These are phyloP conservation scores for Ascochyta fabae DNA, from an alignment of 2,329 filamentous ascomycete genomes.

Conservation along the genomic window DNA sequence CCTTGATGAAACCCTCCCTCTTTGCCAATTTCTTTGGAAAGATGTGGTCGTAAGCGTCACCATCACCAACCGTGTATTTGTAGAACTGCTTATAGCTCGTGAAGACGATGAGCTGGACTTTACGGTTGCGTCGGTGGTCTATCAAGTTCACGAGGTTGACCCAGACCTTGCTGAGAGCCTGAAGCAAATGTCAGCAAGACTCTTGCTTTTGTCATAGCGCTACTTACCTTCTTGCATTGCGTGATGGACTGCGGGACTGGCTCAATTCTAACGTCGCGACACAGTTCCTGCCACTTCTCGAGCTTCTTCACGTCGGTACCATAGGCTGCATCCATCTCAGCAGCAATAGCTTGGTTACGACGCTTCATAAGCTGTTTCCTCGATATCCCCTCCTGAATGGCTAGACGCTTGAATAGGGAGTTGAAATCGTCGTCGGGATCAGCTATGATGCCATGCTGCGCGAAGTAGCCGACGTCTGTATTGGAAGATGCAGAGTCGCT, in stretches of 20 bases:
- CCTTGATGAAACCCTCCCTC: constrained; percentile 29
- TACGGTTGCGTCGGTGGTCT: constrained; percentile 28
- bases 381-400: constrained; percentile 20
- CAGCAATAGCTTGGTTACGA: constrained; percentile 10
- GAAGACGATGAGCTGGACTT: constrained; percentile 18
- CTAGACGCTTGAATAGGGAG: constrained; percentile 25
- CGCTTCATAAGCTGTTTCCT: constrained; percentile 7
- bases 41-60: constrained; percentile 3
- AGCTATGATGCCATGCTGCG: constrained; percentile 18
- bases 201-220: not conserved
- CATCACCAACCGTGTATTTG: constrained; percentile 15
- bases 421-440: constrained; percentile 13
- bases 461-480: constrained; percentile 3
- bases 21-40: constrained; percentile 33
- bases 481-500: constrained; percentile 4
- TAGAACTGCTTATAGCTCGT: constrained; percentile 19
- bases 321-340: constrained; percentile 21
- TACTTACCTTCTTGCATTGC: constrained; percentile 33
- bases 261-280: constrained; percentile 21
- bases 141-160: constrained; percentile 36
- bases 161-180: constrained; percentile 26
- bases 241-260: constrained; percentile 25
- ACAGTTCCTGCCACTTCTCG: constrained; percentile 32
- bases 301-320: constrained; percentile 20
- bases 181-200: not conserved